phyloP scores from a whole-genome alignment of 2,329 filamentous ascomycete genomes.

The Aspergillus sp. region DNA sequence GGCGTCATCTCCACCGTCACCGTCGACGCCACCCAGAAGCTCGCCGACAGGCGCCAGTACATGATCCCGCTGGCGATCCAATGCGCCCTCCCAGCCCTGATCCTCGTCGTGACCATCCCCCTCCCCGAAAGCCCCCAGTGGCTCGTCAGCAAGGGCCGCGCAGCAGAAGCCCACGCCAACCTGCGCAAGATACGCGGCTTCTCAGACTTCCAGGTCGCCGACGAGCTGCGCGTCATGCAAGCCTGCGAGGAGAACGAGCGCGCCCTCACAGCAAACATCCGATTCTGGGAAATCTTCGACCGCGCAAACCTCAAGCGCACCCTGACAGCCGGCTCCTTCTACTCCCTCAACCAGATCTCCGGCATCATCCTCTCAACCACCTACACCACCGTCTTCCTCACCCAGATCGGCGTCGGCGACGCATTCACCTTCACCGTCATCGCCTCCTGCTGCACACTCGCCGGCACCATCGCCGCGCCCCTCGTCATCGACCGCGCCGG shows the following conservation, averaged over 20 bases:
- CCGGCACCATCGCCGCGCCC: slow-evolving; percentile 37
- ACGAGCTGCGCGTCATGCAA: slow-evolving; percentile 33
- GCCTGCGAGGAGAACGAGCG: slow-evolving; percentile 27
- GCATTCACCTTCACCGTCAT: slow-evolving; percentile 38
- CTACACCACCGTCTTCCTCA: slow-evolving; percentile 40
- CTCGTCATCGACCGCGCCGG: slow-evolving; percentile 36
- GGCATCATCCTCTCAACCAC: slow-evolving; percentile 39
- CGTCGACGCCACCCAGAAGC: slow-evolving; percentile 31
- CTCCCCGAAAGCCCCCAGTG: slow-evolving; percentile 38
- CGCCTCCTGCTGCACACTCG: slow-evolving; percentile 36
- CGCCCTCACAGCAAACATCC: slow-evolving; percentile 23
- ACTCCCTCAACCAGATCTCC: slow-evolving; percentile 37
- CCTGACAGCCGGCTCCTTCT: slow-evolving; percentile 36
- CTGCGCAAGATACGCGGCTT: slow-evolving; percentile 34
- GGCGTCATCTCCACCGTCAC: slow-evolving; percentile 35
- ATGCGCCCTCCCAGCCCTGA: slow-evolving; percentile 31
- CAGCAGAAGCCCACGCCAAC: slow-evolving; percentile 29
- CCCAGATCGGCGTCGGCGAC: slow-evolving; percentile 32
- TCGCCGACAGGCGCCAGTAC: slow-evolving; percentile 29
- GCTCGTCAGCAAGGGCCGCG: slow-evolving; percentile 30
- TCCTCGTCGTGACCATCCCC: slow-evolving; percentile 29
- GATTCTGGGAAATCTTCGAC: slow-evolving; percentile 40
- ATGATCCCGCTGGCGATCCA: slow-evolving; percentile 40
- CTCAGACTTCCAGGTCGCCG: slow-evolving; percentile 30
- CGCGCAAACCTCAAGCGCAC: slow-evolving; percentile 36